Conservation (phyloP, 352 stramenopile species). For the Pilasporangium apinafurcum region DNA sequence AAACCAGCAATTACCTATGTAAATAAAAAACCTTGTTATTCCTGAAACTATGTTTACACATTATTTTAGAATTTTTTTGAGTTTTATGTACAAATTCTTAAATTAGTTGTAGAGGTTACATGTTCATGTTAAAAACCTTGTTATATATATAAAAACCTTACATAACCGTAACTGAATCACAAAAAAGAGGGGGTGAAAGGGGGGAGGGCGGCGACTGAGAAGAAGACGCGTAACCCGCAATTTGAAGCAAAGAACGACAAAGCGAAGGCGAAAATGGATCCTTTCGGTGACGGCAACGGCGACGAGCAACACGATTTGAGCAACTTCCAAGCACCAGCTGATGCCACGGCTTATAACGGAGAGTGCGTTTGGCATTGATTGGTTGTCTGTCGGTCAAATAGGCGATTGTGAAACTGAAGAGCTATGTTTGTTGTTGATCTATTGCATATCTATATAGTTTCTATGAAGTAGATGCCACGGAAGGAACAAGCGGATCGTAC, state of each 20-base stretch:
- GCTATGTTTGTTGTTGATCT: neutral
- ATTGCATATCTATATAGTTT: slow-evolving; percentile 24
- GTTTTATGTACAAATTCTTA: no score
- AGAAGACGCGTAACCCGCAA: slow-evolving; percentile 13
- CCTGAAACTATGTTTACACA: no score
- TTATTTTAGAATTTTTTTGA: no score
- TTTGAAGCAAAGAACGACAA: slow-evolving; percentile 4
- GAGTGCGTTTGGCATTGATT: slow-evolving; percentile 36
- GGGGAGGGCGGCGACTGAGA: slow-evolving; percentile 1
- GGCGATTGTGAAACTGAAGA: slow-evolving; percentile 3
- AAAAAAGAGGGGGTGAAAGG: no score
- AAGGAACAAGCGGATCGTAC: slow-evolving; percentile 8
- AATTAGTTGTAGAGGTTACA: slow-evolving; percentile 1
- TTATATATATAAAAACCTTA: neutral
- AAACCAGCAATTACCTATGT: neutral
- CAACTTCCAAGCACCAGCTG: slow-evolving; percentile 50
- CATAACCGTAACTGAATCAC: no score
- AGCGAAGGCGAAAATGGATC: slow-evolving; percentile 52
- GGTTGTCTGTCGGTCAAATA: neutral
- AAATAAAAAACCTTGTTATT: slow-evolving; percentile 1
- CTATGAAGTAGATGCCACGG: slow-evolving; percentile 51
- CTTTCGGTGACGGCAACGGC: slow-evolving; percentile 42
- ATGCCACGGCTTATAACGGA: slow-evolving; percentile 29
- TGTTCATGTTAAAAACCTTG: neutral
- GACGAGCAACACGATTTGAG: slow-evolving; percentile 32